These are phyloP conservation scores for Tricholoma sp. DNA, from an alignment of 768 basidiomycete genomes.

Conservation along the genomic window DNA sequence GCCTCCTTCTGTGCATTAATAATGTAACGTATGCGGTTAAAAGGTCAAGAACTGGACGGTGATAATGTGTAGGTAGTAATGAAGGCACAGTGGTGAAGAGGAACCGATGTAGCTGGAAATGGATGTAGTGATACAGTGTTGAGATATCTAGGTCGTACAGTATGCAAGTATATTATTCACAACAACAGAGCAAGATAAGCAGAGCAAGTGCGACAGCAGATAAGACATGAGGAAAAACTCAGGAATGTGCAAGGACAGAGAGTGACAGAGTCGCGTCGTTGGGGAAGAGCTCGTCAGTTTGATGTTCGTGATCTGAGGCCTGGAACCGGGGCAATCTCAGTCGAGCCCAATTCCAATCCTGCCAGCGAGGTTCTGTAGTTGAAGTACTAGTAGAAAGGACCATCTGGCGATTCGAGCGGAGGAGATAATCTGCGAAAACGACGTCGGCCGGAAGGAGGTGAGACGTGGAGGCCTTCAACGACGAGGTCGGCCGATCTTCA, in stretches of 20 bases:
- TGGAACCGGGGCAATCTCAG: slow-evolving; percentile 29
- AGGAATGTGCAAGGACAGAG: not conserved
- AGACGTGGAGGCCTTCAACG: slow-evolving; percentile 1
- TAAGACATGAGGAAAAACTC: not conserved
- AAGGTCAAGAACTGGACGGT: not conserved
- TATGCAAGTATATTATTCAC: slow-evolving; percentile 1
- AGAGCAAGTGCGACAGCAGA: slow-evolving; percentile 3
- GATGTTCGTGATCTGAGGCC: slow-evolving; percentile 4
- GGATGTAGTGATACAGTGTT: slow-evolving; percentile 1
- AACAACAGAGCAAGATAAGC: not conserved
- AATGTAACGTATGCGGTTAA: not conserved
- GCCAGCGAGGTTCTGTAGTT: slow-evolving; percentile 23
- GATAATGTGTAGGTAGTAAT: not conserved
- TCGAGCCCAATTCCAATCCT: slow-evolving; percentile 41
- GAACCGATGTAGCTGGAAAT: not conserved
- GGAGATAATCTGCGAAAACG: slow-evolving; percentile 26
- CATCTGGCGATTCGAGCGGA: slow-evolving; percentile 26
- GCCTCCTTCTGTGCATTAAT: not conserved
- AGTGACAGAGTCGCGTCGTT: not conserved
- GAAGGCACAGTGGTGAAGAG: not conserved
- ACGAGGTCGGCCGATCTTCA: slow-evolving; percentile 4
- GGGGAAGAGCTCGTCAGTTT: not conserved
- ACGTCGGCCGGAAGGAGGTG: slow-evolving; percentile 7
- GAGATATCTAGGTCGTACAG: not conserved
- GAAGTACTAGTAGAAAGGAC: slow-evolving; percentile 8